A percentile compares a stretch with the other conserved stretches of the same genome.
These are phyloP conservation scores for Tephrocybe sp. DNA, from an alignment of 768 basidiomycete species.

Conservation along the genomic window DNA sequence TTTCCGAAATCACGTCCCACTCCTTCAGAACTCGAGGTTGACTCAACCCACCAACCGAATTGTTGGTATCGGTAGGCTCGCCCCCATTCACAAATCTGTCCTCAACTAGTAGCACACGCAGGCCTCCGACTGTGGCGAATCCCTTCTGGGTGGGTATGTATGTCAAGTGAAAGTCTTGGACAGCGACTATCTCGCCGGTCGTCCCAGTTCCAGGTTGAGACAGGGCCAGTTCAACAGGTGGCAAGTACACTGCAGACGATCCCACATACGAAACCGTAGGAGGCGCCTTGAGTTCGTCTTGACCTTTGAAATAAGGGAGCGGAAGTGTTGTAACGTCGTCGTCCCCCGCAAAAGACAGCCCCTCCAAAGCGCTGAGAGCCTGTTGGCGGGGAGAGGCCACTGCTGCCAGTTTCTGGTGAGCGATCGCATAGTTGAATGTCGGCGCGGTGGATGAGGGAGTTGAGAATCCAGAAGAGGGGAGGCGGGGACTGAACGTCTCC, in stretches of 20 bases:
- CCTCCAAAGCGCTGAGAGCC: slow-evolving; percentile 16
- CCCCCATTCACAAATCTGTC: slow-evolving; percentile 47
- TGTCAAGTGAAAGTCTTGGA: slow-evolving; percentile 61
- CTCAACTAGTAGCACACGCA: slow-evolving; percentile 66
- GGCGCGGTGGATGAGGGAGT: slow-evolving; percentile 48
- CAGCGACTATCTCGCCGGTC: slow-evolving; percentile 32
- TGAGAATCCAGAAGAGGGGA: slow-evolving; percentile 52
- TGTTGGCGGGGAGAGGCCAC: slow-evolving; percentile 41
- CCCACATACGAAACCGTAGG: slow-evolving; percentile 46
- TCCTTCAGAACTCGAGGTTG: slow-evolving; percentile 60
- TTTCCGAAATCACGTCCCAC: slow-evolving; percentile 70
- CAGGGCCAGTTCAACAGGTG: slow-evolving; percentile 37
- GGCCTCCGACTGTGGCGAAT: slow-evolving; percentile 64
- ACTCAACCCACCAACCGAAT: slow-evolving; percentile 20
- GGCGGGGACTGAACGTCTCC: slow-evolving; percentile 31
- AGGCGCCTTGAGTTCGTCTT: slow-evolving; percentile 34
- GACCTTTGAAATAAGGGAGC: slow-evolving; percentile 45
- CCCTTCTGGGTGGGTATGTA: slow-evolving; percentile 62
- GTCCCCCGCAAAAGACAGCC: slow-evolving; percentile 9
- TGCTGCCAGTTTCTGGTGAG: slow-evolving; percentile 49
- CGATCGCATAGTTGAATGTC: slow-evolving; percentile 51
- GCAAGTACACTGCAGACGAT: slow-evolving; percentile 48
- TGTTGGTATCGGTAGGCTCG: slow-evolving; percentile 12
- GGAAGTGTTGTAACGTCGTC: slow-evolving; percentile 31
- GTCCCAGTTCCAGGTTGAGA: slow-evolving; percentile 11